Base-by-base conservation (phyloP, 2,329 filamentous ascomycete species). In the Penicillium sp. region DNA sequence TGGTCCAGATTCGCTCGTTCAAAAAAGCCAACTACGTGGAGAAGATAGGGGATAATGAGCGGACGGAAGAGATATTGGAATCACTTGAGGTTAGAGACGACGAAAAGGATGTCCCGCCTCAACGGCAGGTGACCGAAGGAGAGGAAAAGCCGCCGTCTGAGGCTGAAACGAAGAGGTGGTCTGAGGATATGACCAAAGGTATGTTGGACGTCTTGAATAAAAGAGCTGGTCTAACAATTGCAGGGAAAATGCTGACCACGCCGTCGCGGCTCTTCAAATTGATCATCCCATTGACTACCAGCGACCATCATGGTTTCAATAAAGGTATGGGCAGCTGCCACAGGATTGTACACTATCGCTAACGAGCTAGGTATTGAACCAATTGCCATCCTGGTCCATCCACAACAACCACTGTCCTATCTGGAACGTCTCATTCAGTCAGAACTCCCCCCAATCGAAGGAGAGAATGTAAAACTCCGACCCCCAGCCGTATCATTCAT, bases 361-460 rank as follows among this genome's bases (percentile, higher is more conserved):
- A 25, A 52, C 22, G 7, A 9, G 15, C 6, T 26, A 64, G 75
- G 80, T 32, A 79, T 90, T n/a, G 85, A 93, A 51, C 87, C 88
- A 0, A 71, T 95, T 9, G 88, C 88, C 1, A 74, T 95, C 0
- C 77, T 95, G 2, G 75, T 95, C 0, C 89, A 95, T 52, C 88
- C 89, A 0, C 85, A 93, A 45, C 89, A 95, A 57, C 89, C 89
- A 0, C 73, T 95, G 2, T 94, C 86, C 6, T 94, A 95, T 60
- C 79, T 95, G 28, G 86, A 94, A 61, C 79, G 86, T 6, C 70
- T 95, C 2, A 89, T 95, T 31, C 89, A 95, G 57, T 84, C 86
- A 36, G 89, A 95, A 62, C 71, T 95, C 0, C 85, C 86, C 0
- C 77, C 78, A 0, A 70, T 90, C 10, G 69, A 75, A 23, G 70